Conservation (phyloP, 495 filamentous ascomycete genomes). For the Aspergillus sparsus region DNA sequence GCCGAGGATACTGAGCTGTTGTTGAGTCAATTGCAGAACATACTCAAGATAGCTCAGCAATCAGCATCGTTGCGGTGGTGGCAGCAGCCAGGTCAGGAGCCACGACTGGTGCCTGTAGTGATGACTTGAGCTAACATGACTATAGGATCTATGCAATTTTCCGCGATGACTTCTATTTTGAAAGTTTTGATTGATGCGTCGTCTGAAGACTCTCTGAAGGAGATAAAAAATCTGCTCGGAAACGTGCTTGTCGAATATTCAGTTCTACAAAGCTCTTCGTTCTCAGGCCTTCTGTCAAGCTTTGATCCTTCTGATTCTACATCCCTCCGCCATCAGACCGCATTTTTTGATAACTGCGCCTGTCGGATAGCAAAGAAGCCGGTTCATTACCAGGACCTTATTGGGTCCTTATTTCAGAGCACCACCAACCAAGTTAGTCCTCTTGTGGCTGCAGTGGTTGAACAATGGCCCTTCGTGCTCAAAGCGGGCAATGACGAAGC, state of each 20-base stretch:
- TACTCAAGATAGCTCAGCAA: slow-evolving; percentile 72
- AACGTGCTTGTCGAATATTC: slow-evolving; percentile 41
- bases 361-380: slow-evolving; percentile 67
- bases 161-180: slow-evolving; percentile 49
- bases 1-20: slow-evolving; percentile 52
- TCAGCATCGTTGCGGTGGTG: slow-evolving; percentile 85
- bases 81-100: slow-evolving; percentile 56
- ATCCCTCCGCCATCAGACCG: slow-evolving; percentile 33
- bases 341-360: slow-evolving; percentile 80
- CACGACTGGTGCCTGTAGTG: background rate
- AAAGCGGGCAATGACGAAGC: slow-evolving; percentile 45
- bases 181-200: slow-evolving; percentile 42
- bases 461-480: slow-evolving; percentile 74
- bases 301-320: slow-evolving; percentile 43
- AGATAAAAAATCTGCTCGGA: slow-evolving; percentile 36
- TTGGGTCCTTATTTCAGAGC: slow-evolving; percentile 40
- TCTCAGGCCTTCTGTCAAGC: slow-evolving; percentile 44
- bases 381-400: slow-evolving; percentile 69
- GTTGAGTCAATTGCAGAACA: slow-evolving; percentile 69
- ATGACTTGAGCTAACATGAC: background rate
- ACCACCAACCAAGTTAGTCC: slow-evolving; percentile 44
- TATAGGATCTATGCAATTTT: slow-evolving; percentile 46
- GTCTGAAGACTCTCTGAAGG: slow-evolving; percentile 37
- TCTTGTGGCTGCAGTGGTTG: slow-evolving; percentile 64
- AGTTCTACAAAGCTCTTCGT: slow-evolving; percentile 38